Percentiles rank a stretch among this genome's conserved stretches.
Conservation (phyloP, 2,329 filamentous ascomycete genomes). For the Diaporthe citri region DNA sequence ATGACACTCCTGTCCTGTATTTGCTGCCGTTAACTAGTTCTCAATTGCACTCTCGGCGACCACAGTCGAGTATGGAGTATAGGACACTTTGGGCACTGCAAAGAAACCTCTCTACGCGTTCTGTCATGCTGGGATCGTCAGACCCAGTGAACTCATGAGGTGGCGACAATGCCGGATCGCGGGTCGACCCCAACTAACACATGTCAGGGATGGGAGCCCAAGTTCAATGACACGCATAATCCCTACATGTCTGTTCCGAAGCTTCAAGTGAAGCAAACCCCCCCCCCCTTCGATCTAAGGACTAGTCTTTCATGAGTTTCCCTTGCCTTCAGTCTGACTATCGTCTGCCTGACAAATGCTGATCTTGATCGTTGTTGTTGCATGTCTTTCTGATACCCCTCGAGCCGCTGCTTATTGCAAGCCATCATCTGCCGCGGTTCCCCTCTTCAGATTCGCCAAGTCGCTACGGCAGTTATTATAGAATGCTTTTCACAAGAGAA, state of each 20-base stretch:
- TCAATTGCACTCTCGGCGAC: background rate
- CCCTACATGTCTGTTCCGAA: background rate
- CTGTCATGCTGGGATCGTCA: background rate
- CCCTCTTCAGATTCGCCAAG: background rate
- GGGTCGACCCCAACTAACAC: constrained; percentile 6
- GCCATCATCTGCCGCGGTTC: background rate
- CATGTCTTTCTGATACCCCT: background rate
- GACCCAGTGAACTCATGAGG: background rate
- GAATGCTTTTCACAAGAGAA: constrained; percentile 30
- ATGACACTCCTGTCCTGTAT: too few species aligned
- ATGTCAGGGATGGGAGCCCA: constrained; percentile 1
- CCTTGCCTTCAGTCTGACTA: background rate
- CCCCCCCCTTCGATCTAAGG: background rate
- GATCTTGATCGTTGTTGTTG: background rate
- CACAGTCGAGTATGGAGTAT: background rate
- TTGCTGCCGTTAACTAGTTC: background rate
- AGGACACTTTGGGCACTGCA: background rate
- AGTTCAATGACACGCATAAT: constrained; percentile 30
- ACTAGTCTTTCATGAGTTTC: background rate
- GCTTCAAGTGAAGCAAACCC: constrained; percentile 20
- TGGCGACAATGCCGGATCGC: constrained; percentile 12
- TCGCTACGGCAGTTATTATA: background rate
- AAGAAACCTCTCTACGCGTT: background rate
- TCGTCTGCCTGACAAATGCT: background rate
- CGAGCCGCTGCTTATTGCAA: background rate